Percentiles rank a stretch among this genome's conserved stretches.
Conservation (phyloP, 2,329 filamentous ascomycete genomes). For the Tolypocladium pustulatum region DNA sequence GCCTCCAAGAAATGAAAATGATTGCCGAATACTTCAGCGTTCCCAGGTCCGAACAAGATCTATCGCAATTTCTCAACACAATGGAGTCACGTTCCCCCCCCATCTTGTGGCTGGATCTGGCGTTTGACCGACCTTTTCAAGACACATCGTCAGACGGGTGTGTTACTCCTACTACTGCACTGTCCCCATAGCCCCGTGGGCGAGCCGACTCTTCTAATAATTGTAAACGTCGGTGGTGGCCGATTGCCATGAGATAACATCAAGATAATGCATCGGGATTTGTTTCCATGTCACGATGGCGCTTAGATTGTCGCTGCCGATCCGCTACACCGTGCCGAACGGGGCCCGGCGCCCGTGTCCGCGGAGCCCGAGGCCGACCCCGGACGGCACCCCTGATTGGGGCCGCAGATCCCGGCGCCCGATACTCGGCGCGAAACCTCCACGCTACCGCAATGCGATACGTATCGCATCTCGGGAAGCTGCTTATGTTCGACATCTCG, state of each 20-base stretch:
- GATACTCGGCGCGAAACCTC: neutral
- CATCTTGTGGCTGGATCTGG: too few species aligned
- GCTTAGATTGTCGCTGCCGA: neutral
- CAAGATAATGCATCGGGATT: neutral
- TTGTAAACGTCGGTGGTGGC: neutral
- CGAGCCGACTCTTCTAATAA: too few species aligned
- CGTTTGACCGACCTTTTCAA: too few species aligned
- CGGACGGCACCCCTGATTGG: neutral
- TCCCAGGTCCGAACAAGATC: too few species aligned
- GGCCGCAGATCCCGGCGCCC: neutral
- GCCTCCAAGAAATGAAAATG: too few species aligned
- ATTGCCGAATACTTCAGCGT: too few species aligned
- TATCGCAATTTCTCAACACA: too few species aligned
- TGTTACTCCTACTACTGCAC: too few species aligned
- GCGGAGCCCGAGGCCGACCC: neutral
- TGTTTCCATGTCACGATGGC: neutral
- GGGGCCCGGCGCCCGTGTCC: neutral
- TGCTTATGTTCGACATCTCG: neutral
- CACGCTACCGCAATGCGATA: too few species aligned
- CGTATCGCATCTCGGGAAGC: neutral
- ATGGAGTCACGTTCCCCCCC: too few species aligned
- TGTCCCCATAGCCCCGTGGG: too few species aligned
- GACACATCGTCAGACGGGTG: too few species aligned
- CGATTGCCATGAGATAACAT: neutral
- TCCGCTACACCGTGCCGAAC: neutral